A percentile compares a stretch with the other conserved stretches of the same genome.
These are phyloP conservation scores for Castanea sativa DNA, from an alignment of 306 rosid genomes.

Conservation along the genomic window DNA sequence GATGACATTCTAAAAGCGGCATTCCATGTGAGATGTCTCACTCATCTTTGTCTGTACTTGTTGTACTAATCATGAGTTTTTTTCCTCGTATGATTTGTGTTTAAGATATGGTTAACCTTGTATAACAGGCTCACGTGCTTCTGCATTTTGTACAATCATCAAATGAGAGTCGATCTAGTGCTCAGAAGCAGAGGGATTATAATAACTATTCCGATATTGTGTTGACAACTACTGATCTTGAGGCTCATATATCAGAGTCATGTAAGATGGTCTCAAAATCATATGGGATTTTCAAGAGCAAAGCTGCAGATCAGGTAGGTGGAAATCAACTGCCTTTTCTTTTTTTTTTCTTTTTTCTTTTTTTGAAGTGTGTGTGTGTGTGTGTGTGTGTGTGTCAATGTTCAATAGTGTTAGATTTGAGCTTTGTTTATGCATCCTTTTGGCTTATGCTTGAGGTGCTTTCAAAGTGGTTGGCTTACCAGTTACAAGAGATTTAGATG, in stretches of 20 bases:
- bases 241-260: constrained; percentile 67
- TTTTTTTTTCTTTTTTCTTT: too few species aligned
- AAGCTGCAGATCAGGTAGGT: constrained; percentile 81
- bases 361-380: neutral
- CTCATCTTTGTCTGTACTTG: constrained; percentile 14
- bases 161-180: constrained; percentile 24
- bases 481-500: neutral
- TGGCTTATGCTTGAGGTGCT: neutral
- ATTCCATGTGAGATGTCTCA: constrained; percentile 74
- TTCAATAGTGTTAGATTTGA: neutral
- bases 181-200: constrained; percentile 40
- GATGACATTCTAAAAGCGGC: constrained; percentile 97
- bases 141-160: constrained; percentile 64
- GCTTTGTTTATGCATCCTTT: neutral
- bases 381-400: too few species aligned
- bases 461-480: neutral
- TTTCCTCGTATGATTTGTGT: constrained; percentile 7
- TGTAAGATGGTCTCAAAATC: constrained; percentile 69
- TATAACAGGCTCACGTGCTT: constrained; percentile 86
- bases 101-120: constrained; percentile 24
- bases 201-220: constrained; percentile 26
- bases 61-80: neutral
- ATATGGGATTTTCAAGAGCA: constrained; percentile 73
- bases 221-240: constrained; percentile 50
- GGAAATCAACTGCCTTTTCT: constrained; percentile 6